phyloP scores from a whole-genome alignment of 176 grass and related monocot species.

The Zea luxurians region DNA sequence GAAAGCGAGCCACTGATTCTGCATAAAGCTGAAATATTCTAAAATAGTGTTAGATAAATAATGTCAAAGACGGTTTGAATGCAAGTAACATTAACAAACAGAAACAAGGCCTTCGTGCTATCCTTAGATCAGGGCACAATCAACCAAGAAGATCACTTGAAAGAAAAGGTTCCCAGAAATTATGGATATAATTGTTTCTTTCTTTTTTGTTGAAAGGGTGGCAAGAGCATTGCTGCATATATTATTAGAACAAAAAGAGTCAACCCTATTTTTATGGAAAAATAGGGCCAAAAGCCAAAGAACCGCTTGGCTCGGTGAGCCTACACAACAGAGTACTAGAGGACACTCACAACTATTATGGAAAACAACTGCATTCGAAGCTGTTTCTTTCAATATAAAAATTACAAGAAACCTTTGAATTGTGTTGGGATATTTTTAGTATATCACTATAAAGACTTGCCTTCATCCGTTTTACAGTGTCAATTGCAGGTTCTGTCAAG shows the following conservation, averaged over 20 bases:
- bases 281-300: neutral
- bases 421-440: neutral
- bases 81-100: neutral
- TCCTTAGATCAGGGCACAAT: neutral
- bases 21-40: constrained; percentile 71
- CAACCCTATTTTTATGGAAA: too few species aligned
- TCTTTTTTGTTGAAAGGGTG: neutral
- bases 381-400: neutral
- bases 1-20: constrained; percentile 85
- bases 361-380: neutral
- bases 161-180: neutral
- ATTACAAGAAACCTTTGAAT: neutral
- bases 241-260: neutral
- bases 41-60: constrained; percentile 19
- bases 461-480: constrained; percentile 92
- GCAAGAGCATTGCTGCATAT: neutral
- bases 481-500: constrained; percentile 76
- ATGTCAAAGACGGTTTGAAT: neutral
- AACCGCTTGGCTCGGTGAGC: neutral
- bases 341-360: neutral
- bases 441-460: constrained; percentile 34
- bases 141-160: too few species aligned
- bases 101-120: neutral
- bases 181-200: neutral
- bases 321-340: neutral